Base-by-base conservation (phyloP, 2,329 filamentous ascomycete species). In the Ophiostoma montium region DNA sequence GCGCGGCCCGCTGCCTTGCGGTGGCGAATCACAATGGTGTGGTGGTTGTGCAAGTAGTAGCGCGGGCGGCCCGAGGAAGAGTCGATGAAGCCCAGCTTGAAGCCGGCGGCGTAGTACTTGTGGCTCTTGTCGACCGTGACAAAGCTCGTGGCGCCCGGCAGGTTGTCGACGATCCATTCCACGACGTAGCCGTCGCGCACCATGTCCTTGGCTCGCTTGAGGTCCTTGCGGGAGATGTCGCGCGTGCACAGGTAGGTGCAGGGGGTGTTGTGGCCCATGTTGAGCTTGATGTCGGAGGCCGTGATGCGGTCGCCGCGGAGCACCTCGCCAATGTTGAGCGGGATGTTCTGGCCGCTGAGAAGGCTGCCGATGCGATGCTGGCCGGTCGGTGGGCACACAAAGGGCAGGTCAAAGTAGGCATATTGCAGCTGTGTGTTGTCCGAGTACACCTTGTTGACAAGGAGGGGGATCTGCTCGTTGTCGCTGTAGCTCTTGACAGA, bases 81-180 rank as follows among this genome's bases (percentile, higher is more conserved):
- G 54, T 89, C 84, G 56, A 79, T 78, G 57, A 84, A 87, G 7
- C 87, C 88, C 50, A 94, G 71, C 66, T 92, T 94, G 72, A 94
- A 94, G 2, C 88, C 88, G 2, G 86, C 80, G 12, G 86, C 84
- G 62, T 94, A 94, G 69, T 94, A 94, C 64, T 89, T 94, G 58
- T 79, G 75, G 43, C 76, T 80, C 67, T 87, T 87, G 64, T 94
- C 87, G 33, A 86, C 82, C 0, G 85, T 90, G 27, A 92, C 83
- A 60, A 94, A 94, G 62, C 82, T 89, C 9, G 87, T 94, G 33
- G 87, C 87, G 7, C 87, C 87, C 1, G 88, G 87, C 10, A 95
- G 71, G 59, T 94, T 94, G 64, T 95, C 87, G 55, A 92, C 84
- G 56, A 94, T 94, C 88, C 87, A 94, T 64, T 94, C 87, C 2